Evolutionary conservation across 805 yeast species (phyloP), one percentile per base, ranked within the genome.

Genomic region (Barnettozyma botsteinii): DNA sequence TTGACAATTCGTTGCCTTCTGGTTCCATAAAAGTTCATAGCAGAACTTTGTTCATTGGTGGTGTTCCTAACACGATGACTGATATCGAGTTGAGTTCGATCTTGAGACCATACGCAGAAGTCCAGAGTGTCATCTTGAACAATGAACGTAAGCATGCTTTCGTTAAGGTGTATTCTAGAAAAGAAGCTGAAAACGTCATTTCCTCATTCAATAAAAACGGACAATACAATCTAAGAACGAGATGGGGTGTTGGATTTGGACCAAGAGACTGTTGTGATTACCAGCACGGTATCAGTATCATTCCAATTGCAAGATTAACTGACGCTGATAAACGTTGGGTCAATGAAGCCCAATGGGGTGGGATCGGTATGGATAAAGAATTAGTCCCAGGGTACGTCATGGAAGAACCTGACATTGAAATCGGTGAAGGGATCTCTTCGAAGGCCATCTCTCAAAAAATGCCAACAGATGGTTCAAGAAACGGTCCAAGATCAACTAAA

Each of bases 231-330:
- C 68, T 93, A 51, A 77, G 98, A 64, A 85, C 94, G 5, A 75
- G 96, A 59, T 93, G 98, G 98, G 98, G 98, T 50, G 98, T 93
- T 47, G 98, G 98, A 1, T 93, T 85, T 57, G 98, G 98, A 5
- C 98, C 98, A 40, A 79, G 98, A 67, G 98, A 93, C 61, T 91
- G 98, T 68, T 86, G 96, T 61, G 94, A 93, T 63, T 93, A 93
- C 63, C 89, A 81, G 56, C 81, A 81, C 42, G 98, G 98, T 46
- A 72, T 81, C 28, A 83, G 95, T 45, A 75, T 88, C 27, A 87
- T 93, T 46, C 96, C 98, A 13, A 66, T 93, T 36, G 76, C 75
- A 43, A 76, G 96, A 53, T 72, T 93, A 51, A 93, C 98, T 0
- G 98, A 93, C 44, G 96, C 97, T 17, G 98, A 93, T 61, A 77